Evolutionary conservation across 2,329 filamentous ascomycete species (phyloP), one percentile per base, ranked within the genome.

Genomic region (Trichoderma koningii): DNA sequence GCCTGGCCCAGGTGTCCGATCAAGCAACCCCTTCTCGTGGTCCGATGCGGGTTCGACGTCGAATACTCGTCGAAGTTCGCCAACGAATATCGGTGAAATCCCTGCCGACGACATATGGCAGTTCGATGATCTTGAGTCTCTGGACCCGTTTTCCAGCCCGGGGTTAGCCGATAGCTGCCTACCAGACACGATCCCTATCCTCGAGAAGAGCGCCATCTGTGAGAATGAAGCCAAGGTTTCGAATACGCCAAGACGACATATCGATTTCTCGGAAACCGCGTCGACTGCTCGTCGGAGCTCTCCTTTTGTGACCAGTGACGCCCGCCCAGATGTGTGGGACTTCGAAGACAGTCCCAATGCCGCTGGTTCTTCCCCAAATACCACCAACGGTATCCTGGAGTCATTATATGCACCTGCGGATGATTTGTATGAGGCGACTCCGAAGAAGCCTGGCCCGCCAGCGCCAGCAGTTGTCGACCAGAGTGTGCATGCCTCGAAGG

Each of bases 251-350:
- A 44, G 5, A 3, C 23, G n/a, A 14, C 23, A 17, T 7, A 53
- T 76, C 5, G 75, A 77, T 44, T 74, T 77, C 21, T 77, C 75
- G 0, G 75, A 77, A 56, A 77, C 75, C n/a, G 75, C 75, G 12
- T 76, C 75, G 2, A 76, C 75, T 2, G 47, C 68, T 26, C 65
- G 66, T 28, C 71, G 76, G 21, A 77, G 76, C 45, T 77, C 76
- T 4, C 74, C 75, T 4, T 59, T 69, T 47, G 41, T 30, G 7
- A 15, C 45, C 4, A 56, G 60, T 23, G 57, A 69, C 38, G 48
- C 67, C 5, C 26, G 45, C 1, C 67, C 68, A 7, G 64, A 66
- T 1, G 48, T 64, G 1, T 73, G 70, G 70, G 66, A 71, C 3
- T 66, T 70, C 6, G 26, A 52, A 1, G 60, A 68, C 3, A 65